These are phyloP conservation scores for Iberis pinnata DNA, from an alignment of 345 rosid genomes.

Conservation along the genomic window DNA sequence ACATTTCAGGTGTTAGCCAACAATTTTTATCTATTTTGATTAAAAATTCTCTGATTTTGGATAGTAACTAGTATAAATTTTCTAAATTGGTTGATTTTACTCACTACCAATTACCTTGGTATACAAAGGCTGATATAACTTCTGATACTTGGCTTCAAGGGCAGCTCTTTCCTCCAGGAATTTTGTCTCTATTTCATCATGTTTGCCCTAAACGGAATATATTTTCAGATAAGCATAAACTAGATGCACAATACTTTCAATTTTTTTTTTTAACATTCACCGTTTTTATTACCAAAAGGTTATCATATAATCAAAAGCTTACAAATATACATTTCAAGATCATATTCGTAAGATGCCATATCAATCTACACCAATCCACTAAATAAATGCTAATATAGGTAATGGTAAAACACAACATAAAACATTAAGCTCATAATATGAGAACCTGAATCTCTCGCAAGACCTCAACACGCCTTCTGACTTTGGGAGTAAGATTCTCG, in stretches of 20 bases:
- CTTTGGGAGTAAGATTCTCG: slow-evolving; percentile 59
- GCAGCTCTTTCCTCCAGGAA: slow-evolving; percentile 86
- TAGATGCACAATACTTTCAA: neutral
- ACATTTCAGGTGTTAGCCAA: slow-evolving; percentile 12
- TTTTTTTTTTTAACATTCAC: neutral
- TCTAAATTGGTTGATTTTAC: neutral
- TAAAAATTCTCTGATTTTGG: neutral
- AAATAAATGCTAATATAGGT: neutral
- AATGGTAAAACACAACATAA: neutral
- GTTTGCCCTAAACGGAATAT: slow-evolving; percentile 48
- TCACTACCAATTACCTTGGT: slow-evolving; percentile 46
- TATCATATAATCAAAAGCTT: neutral
- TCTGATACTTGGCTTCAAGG: slow-evolving; percentile 83
- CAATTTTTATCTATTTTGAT: neutral
- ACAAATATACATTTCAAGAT: neutral
- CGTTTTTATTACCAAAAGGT: neutral
- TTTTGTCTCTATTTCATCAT: slow-evolving; percentile 73
- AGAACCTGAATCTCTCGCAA: slow-evolving; percentile 80
- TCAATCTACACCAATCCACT: neutral
- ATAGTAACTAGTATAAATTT: neutral
- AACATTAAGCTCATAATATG: neutral
- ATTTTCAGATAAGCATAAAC: slow-evolving; percentile 1
- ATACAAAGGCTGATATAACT: slow-evolving; percentile 72
- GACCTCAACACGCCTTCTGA: slow-evolving; percentile 81
- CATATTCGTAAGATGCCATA: neutral